Conservation (phyloP, 1,139 yeast genomes). For the Candida sp. region DNA sequence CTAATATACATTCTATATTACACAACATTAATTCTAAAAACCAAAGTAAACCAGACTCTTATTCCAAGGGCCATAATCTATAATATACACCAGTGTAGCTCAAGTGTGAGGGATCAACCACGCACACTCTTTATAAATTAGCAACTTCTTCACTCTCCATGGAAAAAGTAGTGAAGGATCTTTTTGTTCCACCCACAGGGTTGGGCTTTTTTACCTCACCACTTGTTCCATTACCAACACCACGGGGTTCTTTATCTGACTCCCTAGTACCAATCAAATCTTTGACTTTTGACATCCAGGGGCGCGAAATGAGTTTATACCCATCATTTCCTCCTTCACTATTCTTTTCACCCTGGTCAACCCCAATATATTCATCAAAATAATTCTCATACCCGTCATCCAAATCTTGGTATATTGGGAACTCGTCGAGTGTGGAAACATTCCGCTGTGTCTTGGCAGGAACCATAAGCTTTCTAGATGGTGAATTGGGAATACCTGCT, state of each 20-base stretch:
- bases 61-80: neutral
- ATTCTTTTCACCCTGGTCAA: neutral
- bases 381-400: constrained; percentile 32
- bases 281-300: constrained; percentile 10
- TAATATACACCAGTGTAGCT: neutral
- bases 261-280: constrained; percentile 5
- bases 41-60: no score
- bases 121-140: constrained; percentile 1
- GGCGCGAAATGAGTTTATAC: constrained; percentile 1
- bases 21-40: neutral
- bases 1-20: neutral
- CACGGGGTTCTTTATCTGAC: constrained; percentile 7
- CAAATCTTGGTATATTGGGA: constrained; percentile 22
- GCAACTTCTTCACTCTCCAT: constrained; percentile 13
- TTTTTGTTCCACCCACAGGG: constrained; percentile 7
- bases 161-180: constrained; percentile 14
- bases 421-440: constrained; percentile 3
- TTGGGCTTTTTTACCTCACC: neutral
- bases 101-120: neutral
- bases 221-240: neutral
- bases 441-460: neutral
- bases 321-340: constrained; percentile 1
- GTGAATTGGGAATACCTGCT: constrained; percentile 12
- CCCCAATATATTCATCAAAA: constrained; percentile 16
- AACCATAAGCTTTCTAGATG: constrained; percentile 6